Conservation (phyloP, 345 rosid species). For the Camelina sativa region DNA sequence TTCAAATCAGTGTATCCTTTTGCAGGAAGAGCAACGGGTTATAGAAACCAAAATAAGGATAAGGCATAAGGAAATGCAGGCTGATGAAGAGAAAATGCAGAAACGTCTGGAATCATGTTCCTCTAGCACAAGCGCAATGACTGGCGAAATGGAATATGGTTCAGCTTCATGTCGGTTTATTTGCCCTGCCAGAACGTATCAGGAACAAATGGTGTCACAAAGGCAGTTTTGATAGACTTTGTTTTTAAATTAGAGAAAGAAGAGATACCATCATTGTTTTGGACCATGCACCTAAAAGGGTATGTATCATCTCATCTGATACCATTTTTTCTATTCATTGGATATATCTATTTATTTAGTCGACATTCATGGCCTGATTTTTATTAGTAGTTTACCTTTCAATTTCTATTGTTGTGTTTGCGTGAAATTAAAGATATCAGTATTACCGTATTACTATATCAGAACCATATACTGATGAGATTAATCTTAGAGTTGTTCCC, state of each 20-base stretch:
- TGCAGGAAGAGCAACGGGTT: conserved; percentile 94
- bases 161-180: conserved; percentile 54
- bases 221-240: conserved; percentile 7
- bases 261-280: conserved; percentile 63
- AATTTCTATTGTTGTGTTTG: not conserved
- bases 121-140: conserved; percentile 53
- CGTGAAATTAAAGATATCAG: not conserved
- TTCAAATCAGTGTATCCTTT: not conserved
- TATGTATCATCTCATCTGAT: conserved; percentile 44
- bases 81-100: conserved; percentile 85
- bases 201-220: not conserved
- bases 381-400: not conserved
- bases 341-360: not conserved
- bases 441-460: not conserved
- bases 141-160: conserved; percentile 62
- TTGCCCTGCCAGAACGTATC: conserved; percentile 15
- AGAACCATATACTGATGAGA: conserved; percentile 1
- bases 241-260: not conserved
- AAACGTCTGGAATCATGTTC: conserved; percentile 74
- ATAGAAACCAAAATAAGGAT: conserved; percentile 96
- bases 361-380: not conserved
- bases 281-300: conserved; percentile 80
- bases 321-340: conserved; percentile 12
- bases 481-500: not conserved
- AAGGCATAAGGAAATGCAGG: conserved; percentile 83